Percentiles rank a stretch among this genome's conserved stretches.
Conservation (phyloP, 2,329 filamentous ascomycete species). For the Diaporthe caulivora region DNA sequence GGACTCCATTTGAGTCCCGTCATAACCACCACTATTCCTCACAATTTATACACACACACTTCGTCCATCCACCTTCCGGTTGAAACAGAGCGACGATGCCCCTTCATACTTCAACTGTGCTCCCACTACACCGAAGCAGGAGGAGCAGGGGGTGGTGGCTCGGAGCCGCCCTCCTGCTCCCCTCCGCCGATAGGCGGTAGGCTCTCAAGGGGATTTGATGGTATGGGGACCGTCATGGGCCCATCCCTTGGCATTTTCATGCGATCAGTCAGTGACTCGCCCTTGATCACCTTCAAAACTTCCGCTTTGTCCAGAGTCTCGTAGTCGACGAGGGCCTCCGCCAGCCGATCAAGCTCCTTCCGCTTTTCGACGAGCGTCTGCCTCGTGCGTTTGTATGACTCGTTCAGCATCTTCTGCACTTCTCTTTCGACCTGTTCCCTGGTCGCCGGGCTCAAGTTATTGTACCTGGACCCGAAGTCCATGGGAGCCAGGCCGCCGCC, state of each 20-base stretch:
- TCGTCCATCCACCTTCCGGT: background rate
- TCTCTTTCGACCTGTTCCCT: slow-evolving; percentile 89
- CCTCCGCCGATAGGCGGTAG: slow-evolving; percentile 36
- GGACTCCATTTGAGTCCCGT: background rate
- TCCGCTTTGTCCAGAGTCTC: slow-evolving; percentile 92
- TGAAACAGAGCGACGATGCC: background rate
- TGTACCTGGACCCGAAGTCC: slow-evolving; percentile 85
- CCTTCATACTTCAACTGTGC: background rate
- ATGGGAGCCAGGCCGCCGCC: slow-evolving; percentile 83
- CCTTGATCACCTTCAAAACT: slow-evolving; percentile 89
- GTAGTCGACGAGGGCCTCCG: slow-evolving; percentile 91
- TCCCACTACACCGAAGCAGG: slow-evolving; percentile 33
- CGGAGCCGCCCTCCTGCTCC: slow-evolving; percentile 35
- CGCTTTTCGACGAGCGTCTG: slow-evolving; percentile 80
- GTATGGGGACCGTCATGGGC: slow-evolving; percentile 76
- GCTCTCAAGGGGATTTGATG: slow-evolving; percentile 39
- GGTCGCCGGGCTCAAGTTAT: slow-evolving; percentile 85
- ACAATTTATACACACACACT: slow-evolving; percentile 29
- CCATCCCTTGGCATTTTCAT: slow-evolving; percentile 66
- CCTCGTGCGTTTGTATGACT: slow-evolving; percentile 80
- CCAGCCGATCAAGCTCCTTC: slow-evolving; percentile 87
- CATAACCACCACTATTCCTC: background rate
- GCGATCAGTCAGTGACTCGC: slow-evolving; percentile 82
- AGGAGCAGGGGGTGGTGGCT: slow-evolving; percentile 35
- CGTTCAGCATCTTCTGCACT: slow-evolving; percentile 86